phyloP scores from a whole-genome alignment of 768 basidiomycete genomes.

The Phanerochaete sordida region DNA sequence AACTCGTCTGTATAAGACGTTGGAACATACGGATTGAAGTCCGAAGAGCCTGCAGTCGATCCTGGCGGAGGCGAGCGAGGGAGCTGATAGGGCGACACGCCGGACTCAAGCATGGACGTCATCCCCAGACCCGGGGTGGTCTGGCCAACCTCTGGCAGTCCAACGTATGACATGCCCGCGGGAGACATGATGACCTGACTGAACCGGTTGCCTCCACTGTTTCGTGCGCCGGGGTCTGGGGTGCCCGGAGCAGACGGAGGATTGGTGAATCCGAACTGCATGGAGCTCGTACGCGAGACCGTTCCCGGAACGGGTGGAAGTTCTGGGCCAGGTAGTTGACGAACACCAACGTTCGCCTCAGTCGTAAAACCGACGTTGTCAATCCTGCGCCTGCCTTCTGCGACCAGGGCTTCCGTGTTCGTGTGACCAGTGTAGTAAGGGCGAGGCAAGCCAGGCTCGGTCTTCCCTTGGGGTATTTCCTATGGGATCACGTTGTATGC shows the following conservation, averaged over 20 bases:
- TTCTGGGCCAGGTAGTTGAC: conserved; percentile 13
- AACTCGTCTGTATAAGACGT: conserved; percentile 16
- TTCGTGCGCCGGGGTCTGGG: not conserved
- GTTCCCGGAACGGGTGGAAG: conserved; percentile 14
- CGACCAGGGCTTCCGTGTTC: conserved; percentile 56
- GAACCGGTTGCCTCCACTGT: not conserved
- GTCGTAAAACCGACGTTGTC: conserved; percentile 40
- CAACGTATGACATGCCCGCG: not conserved
- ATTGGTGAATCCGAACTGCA: not conserved
- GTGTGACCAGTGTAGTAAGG: conserved; percentile 67
- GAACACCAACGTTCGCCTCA: conserved; percentile 17
- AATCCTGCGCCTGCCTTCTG: conserved; percentile 58
- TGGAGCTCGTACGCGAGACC: not conserved
- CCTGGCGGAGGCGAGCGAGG: not conserved
- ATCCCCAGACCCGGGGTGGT: not conserved
- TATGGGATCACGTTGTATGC: conserved; percentile 20
- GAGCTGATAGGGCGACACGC: not conserved
- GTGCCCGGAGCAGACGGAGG: not conserved
- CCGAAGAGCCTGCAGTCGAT: not conserved
- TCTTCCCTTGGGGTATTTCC: conserved; percentile 80
- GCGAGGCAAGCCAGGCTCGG: conserved; percentile 76
- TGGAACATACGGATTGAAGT: not conserved
- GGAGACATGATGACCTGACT: not conserved
- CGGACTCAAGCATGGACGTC: not conserved
- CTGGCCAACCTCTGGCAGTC: not conserved